Base-by-base conservation (phyloP, 352 stramenopile genomes). In the Globisporangium orthogonon region DNA sequence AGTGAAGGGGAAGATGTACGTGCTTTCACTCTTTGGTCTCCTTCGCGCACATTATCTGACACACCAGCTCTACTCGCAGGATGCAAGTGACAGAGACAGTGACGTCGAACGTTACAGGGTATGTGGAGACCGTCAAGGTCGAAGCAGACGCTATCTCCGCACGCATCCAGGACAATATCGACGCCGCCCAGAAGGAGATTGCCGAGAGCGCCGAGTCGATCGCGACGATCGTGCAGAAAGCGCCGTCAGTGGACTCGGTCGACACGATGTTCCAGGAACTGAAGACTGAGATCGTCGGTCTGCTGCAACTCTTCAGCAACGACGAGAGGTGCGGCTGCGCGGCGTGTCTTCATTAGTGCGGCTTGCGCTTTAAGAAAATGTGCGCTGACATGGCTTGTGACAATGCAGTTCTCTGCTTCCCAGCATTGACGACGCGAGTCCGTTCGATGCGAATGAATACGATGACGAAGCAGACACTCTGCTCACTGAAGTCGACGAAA, bases 1-100 rank as follows among this genome's bases (percentile, higher is more conserved):
- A 18, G 70, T 86, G 18, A 79, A 69, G 52, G 65, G 76, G 40
- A 76, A 81, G 76, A 78, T 87, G 76, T 85, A 71, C 56, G 78
- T 62, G 28, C 10, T 18, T n/a, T 9, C 29, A n/a, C 18, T 9
- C 29, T 54, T 31, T 49, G 3, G 14, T 7, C 39, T 61, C 9
- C 40, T 45, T 13, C 2, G 17, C 54, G 17, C 18, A 41, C 31
- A 56, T 37, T 35, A 50, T 46, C 29, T 13, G 35, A 18, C 40
- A 17, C 4, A 9, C 4, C 47, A 31, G 50, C 13, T 10, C 57
- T 44, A 1, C 29, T 54, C 39, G 7, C 14, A 86, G 75, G 13
- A 79, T 70, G 7, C 78, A 83, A 61, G 71, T 87, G 11, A 85
- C 75, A 1, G 76, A 72, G 50, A 70, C 63, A 31, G 77, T 88